phyloP scores from a whole-genome alignment of 2,329 filamentous ascomycete genomes.

The Ceratocystis harringtonii region DNA sequence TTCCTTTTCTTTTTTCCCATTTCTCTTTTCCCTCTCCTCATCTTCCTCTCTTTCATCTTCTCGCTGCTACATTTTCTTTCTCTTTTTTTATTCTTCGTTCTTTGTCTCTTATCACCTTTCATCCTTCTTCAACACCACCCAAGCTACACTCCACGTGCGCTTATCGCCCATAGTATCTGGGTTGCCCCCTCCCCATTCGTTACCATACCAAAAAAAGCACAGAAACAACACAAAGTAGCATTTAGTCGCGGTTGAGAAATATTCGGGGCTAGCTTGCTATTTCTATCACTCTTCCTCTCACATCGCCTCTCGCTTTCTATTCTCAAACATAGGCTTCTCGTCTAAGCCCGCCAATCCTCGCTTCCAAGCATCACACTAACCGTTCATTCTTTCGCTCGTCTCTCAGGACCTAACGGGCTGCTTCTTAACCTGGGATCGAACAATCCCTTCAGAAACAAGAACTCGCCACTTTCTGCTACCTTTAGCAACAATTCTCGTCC shows the following conservation, averaged over 20 bases:
- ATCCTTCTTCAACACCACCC: not conserved
- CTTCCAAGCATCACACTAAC: slow-evolving; percentile 29
- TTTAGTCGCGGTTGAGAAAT: not conserved
- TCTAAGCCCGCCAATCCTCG: slow-evolving; percentile 21
- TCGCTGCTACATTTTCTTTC: not conserved
- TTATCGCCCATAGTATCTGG: not conserved
- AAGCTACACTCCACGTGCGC: not conserved
- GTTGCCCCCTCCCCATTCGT: slow-evolving; percentile 5
- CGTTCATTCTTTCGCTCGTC: slow-evolving; percentile 32
- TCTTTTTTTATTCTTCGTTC: not conserved
- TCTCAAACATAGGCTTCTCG: not conserved
- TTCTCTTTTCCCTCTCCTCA: not conserved
- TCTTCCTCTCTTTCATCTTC: not conserved
- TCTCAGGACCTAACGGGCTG: slow-evolving; percentile 30
- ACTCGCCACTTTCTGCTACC: slow-evolving; percentile 35
- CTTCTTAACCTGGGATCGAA: slow-evolving; percentile 61
- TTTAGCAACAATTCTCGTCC: slow-evolving; percentile 23
- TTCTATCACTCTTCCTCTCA: not conserved
- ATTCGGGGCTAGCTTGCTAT: not conserved
- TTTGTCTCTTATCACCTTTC: not conserved
- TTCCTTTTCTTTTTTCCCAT: not conserved
- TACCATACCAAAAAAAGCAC: not conserved
- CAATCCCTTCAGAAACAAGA: slow-evolving; percentile 65
- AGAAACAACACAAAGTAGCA: not conserved
- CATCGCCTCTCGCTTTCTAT: not conserved